Evolutionary conservation across 75 land plant genomes (phyloP).

Genomic region (Ceratopteris richardii): DNA sequence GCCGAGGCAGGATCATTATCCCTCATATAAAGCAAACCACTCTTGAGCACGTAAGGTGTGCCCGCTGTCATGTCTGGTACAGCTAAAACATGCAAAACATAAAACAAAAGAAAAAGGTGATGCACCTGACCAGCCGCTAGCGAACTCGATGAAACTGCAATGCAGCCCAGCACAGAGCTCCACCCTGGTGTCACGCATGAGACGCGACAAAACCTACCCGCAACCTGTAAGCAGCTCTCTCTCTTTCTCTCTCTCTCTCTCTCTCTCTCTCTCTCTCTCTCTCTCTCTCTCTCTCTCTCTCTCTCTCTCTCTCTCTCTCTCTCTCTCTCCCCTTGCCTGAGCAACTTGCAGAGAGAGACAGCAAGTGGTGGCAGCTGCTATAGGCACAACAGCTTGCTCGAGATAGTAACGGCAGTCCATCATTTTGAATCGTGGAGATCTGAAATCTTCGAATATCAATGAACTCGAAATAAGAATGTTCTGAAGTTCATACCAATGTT

Average conservation of each 20-base stretch:
- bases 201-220: slow-evolving; percentile 2
- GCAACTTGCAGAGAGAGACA: neutral
- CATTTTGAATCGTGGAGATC: no score
- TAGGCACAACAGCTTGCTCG: neutral
- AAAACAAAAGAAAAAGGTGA: neutral
- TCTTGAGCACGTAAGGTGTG: no score
- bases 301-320: neutral
- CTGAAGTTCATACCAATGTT: no score
- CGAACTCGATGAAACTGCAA: slow-evolving; percentile 1
- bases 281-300: neutral
- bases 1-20: no score
- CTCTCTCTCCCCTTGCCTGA: neutral
- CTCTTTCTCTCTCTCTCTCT: no score
- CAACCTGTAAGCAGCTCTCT: neutral
- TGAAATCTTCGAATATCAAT: no score
- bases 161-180: slow-evolving; percentile 4
- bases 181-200: slow-evolving; percentile 1
- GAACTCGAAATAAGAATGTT: no score
- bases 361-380: neutral
- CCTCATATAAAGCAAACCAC: no score
- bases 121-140: slow-evolving; percentile 4
- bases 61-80: no score
- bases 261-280: neutral
- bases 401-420: no score
- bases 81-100: no score